Evolutionary conservation across 805 yeast genomes (phyloP).

Genomic region (Candida oleophila): DNA sequence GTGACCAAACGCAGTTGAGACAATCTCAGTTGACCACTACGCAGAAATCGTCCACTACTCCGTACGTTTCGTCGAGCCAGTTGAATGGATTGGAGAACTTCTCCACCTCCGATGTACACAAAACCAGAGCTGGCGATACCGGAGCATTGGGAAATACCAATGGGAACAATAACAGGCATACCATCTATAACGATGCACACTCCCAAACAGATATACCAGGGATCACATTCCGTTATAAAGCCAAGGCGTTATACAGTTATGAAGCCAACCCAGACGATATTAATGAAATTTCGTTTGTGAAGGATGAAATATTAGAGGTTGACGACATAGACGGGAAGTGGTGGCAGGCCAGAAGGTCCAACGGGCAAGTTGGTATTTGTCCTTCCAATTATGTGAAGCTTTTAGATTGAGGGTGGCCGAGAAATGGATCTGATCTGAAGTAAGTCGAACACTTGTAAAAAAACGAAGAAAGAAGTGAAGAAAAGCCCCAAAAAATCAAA

Average conservation of each 20-base stretch:
- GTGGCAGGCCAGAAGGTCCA: constrained; percentile 94
- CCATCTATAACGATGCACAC: constrained; percentile 20
- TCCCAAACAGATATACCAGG: constrained; percentile 16
- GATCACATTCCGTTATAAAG: constrained; percentile 75
- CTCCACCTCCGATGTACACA: constrained; percentile 34
- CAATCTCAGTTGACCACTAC: constrained; percentile 32
- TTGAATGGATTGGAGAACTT: constrained; percentile 62
- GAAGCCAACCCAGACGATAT: constrained; percentile 90
- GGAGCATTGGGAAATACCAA: constrained; percentile 12
- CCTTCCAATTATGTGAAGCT: constrained; percentile 92
- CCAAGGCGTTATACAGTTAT: constrained; percentile 82
- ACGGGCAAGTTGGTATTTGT: constrained; percentile 93
- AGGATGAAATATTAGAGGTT: constrained; percentile 89
- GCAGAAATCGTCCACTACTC: constrained; percentile 28
- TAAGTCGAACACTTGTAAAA: too few relatives aligned
- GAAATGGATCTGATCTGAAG: too few relatives aligned
- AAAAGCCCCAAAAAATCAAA: not conserved
- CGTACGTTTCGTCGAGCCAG: constrained; percentile 52
- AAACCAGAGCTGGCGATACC: constrained; percentile 27
- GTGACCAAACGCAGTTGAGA: constrained; percentile 24
- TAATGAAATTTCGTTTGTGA: constrained; percentile 85
- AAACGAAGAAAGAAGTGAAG: not conserved
- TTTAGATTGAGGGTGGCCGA: constrained; percentile 40
- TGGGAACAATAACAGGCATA: constrained; percentile 17
- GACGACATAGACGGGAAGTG: constrained; percentile 94